Evolutionary conservation across 352 stramenopile genomes (phyloP), one percentile per base, ranked within the genome.

Genomic region (Pythium brassicae): DNA sequence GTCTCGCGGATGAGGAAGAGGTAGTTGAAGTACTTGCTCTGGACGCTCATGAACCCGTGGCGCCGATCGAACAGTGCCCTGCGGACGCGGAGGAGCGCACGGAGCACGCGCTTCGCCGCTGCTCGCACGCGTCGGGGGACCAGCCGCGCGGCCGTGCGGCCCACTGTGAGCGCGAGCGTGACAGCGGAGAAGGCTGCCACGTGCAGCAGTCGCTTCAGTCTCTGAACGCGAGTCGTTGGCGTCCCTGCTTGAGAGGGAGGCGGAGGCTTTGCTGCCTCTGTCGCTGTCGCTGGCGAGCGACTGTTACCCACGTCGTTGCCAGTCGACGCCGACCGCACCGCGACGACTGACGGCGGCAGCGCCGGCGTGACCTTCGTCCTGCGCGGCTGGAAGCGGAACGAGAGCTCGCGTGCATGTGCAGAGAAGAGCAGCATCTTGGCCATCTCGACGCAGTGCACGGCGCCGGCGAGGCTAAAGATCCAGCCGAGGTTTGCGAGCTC

Each of bases 371-470:
- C 27, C 51, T 56, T 61, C 22, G 45, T 50, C 15, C 27, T 45
- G 42, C 53, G 48, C 22, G 50, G 7, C 46, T 68, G 57, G 45
- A 42, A 55, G 12, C 34, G 32, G 43, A 75, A 66, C 46, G 61
- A 63, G 14, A 75, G 54, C 20, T 69, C 59, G 15, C 63, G 42
- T 12, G 59, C 56, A 11, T 59, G 61, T 0, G 67, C 14, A 2
- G 68, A 72, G 54, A 61, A 65, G 43, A 47, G 58, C 4, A 76
- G 7, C 68, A 76, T 76, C 35, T 63, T 63, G 40, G 63, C 27
- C 32, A 76, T 67, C 46, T 73, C 65, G 3, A 71, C 55, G 45
- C 57, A 63, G 43, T 76, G 65, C 10, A 71, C 34, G 12, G 35
- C 59, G 2, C 57, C 62, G 9, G 53, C 60, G 29, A 58, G 43